Evolutionary conservation across 352 stramenopile genomes (phyloP).

Genomic region (Pythium sp.): DNA sequence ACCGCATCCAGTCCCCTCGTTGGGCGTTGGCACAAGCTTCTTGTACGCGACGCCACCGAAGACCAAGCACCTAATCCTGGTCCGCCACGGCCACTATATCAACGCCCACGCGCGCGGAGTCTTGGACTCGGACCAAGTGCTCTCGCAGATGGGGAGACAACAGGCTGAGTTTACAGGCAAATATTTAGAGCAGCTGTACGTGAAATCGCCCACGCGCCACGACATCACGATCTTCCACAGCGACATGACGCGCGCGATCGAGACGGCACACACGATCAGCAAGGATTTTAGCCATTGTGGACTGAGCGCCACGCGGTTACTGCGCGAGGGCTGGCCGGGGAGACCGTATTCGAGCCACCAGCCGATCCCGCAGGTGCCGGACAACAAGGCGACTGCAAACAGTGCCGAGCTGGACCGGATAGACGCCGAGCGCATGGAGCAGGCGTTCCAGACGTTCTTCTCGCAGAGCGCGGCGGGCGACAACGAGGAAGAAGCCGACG

Average conservation of each 20-base stretch:
- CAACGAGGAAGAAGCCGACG: conserved; percentile 26
- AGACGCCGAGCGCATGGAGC: conserved; percentile 61
- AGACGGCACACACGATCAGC: conserved; percentile 64
- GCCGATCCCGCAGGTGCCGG: conserved; percentile 10
- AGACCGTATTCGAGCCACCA: conserved; percentile 48
- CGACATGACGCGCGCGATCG: conserved; percentile 72
- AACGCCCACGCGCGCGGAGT: conserved; percentile 65
- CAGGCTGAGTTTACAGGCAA: conserved; percentile 71
- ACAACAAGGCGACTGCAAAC: neutral
- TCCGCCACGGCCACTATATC: conserved; percentile 82
- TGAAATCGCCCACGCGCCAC: conserved; percentile 47
- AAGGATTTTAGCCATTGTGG: conserved; percentile 43
- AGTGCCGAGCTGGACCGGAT: conserved; percentile 29
- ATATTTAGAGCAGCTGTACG: conserved; percentile 58
- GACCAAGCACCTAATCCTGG: conserved; percentile 71
- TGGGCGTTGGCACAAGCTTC: conserved; percentile 32
- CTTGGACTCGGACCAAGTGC: conserved; percentile 62
- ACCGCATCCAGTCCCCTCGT: neutral
- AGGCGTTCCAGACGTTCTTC: conserved; percentile 58
- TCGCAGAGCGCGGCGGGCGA: conserved; percentile 17
- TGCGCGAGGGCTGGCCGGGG: conserved; percentile 79
- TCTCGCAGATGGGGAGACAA: conserved; percentile 75
- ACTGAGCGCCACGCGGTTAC: conserved; percentile 39
- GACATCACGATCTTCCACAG: conserved; percentile 68
- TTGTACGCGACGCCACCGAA: conserved; percentile 52